Percentiles rank a stretch among this genome's conserved stretches.
Conservation (phyloP, 2,329 filamentous ascomycete species). For the Leptographium flavum region DNA sequence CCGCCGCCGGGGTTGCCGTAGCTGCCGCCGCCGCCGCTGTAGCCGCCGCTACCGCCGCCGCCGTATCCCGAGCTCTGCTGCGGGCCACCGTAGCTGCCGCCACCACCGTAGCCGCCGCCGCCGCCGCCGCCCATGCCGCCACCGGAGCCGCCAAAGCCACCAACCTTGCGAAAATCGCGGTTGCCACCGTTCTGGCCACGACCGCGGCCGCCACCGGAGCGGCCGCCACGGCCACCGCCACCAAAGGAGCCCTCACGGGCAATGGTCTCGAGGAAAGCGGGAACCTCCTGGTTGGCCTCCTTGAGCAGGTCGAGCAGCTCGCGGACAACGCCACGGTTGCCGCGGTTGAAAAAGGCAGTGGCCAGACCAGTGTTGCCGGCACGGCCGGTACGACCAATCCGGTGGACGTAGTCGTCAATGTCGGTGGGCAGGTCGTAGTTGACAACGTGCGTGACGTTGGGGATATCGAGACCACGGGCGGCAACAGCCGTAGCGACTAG, state of each 20-base stretch:
- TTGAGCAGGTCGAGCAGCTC: constrained; percentile 96
- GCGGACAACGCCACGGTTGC: constrained; percentile 93
- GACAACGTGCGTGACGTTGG: constrained; percentile 92
- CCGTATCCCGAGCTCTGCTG: no score
- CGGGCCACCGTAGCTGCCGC: constrained; percentile 23
- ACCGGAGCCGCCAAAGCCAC: constrained; percentile 39
- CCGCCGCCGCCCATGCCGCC: constrained; percentile 41
- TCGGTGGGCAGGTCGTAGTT: constrained; percentile 91
- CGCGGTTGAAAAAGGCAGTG: constrained; percentile 99
- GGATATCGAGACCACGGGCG: constrained; percentile 81
- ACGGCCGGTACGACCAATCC: constrained; percentile 99
- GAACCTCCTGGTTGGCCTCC: constrained; percentile 96
- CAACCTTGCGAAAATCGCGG: constrained; percentile 80
- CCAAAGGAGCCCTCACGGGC: constrained; percentile 80
- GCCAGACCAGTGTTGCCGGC: constrained; percentile 97
- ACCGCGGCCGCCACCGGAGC: constrained; percentile 57
- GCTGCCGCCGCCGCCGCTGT: constrained; percentile 28
- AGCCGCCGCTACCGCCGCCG: constrained; percentile 25
- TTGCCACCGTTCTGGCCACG: constrained; percentile 51
- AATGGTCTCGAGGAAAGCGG: constrained; percentile 89
- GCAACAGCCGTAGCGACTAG: constrained; percentile 94
- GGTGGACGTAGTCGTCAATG: constrained; percentile 95
- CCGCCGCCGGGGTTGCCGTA: constrained; percentile 54
- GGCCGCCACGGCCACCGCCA: constrained; percentile 41
- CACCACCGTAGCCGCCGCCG: constrained; percentile 27